Conservation (phyloP, 352 stramenopile genomes). For the Globisporangium recalcitrans region DNA sequence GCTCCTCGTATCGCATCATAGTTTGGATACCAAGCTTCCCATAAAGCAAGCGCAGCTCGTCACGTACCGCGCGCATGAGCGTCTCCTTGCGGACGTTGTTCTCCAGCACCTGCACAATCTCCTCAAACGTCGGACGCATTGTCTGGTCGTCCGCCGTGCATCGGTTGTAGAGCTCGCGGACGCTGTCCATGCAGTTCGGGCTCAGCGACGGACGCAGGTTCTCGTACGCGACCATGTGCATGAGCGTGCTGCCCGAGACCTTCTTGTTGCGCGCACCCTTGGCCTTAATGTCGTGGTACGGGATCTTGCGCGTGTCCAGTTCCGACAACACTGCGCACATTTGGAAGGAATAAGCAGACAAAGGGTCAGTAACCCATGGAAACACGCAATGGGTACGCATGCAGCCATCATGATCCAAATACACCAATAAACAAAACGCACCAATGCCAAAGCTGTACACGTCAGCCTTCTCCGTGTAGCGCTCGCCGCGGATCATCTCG, state of each 20-base stretch:
- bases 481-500: conserved; percentile 87
- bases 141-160: conserved; percentile 78
- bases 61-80: conserved; percentile 67
- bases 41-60: neutral
- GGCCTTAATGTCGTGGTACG: conserved; percentile 86
- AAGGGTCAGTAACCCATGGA: conserved; percentile 5
- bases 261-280: conserved; percentile 81
- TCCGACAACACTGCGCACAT: conserved; percentile 73
- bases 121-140: conserved; percentile 74
- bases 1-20: neutral
- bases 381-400: neutral
- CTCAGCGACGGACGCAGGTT: conserved; percentile 81
- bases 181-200: conserved; percentile 77
- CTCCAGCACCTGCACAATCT: conserved; percentile 82
- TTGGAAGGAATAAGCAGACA: neutral
- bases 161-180: conserved; percentile 73
- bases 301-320: conserved; percentile 82
- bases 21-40: neutral
- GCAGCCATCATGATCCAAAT: conserved; percentile 5
- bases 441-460: conserved; percentile 87
- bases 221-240: conserved; percentile 89
- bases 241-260: conserved; percentile 78
- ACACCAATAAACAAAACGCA: conserved; percentile 20
- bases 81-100: conserved; percentile 84
- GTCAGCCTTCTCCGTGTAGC: conserved; percentile 86